A percentile compares a stretch with the other conserved stretches of the same genome.
Conservation (phyloP, 2,329 filamentous ascomycete species). For the Fusarium clavum region DNA sequence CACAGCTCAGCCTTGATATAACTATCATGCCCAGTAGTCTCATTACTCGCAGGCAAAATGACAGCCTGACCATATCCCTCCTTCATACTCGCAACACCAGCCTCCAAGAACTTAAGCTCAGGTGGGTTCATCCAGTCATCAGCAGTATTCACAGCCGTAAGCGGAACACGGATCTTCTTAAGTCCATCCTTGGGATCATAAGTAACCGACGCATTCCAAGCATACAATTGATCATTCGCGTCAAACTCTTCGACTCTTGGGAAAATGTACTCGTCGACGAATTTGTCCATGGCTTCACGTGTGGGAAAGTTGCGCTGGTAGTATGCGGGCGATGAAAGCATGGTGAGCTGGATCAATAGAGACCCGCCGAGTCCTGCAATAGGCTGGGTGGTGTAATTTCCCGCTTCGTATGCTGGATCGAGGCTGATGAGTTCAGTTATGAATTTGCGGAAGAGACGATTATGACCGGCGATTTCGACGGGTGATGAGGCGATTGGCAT, state of each 20-base stretch:
- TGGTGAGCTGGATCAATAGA: conserved; percentile 15
- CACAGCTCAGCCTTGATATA: conserved; percentile 29
- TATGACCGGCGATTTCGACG: conserved; percentile 21
- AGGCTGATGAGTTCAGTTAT: conserved; percentile 20
- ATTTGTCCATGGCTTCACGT: conserved; percentile 5
- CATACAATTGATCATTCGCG: conserved; percentile 27
- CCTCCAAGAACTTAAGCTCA: conserved; percentile 13
- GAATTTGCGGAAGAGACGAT: conserved; percentile 24
- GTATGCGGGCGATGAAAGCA: conserved; percentile 22
- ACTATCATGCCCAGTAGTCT: conserved; percentile 21
- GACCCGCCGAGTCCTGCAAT: conserved; percentile 5
- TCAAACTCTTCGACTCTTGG: conserved; percentile 3
- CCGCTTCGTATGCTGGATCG: conserved; percentile 21
- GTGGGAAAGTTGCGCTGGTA: conserved; percentile 19
- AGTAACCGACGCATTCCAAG: conserved; percentile 20
- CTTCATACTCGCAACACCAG: conserved; percentile 13
- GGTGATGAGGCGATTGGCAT: conserved; percentile 27
- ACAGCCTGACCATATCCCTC: conserved; percentile 1
- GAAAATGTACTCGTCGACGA: conserved; percentile 4
- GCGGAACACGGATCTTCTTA: conserved; percentile 10
- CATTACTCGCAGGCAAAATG: conserved; percentile 5
- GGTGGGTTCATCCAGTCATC: conserved; percentile 29
- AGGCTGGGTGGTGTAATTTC: conserved; percentile 8
- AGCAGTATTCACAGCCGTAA: conserved; percentile 28
- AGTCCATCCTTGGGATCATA: conserved; percentile 11